Base-by-base conservation (phyloP, 305 asterid genomes). In the Fraxinus ornus region DNA sequence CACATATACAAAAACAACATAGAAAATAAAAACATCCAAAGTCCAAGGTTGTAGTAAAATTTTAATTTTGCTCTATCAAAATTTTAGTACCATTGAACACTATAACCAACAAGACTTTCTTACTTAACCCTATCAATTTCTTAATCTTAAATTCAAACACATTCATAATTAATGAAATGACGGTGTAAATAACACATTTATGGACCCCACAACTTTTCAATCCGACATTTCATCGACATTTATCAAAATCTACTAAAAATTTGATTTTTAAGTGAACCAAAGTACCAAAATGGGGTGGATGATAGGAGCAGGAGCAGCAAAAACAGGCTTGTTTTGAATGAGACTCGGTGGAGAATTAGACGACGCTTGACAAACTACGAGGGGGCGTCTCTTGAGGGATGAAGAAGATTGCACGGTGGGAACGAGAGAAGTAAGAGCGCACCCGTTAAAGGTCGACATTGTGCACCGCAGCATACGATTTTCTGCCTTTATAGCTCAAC, bases 251-350 rank as follows among this genome's bases (percentile, higher is more conserved):
- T 55, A 55, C 24, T n/a, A 55, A 17, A n/a, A 55, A 5, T 1
- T n/a, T 55, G 22, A n/a, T 55, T 55, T 52, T 5, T 5, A n/a
- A 0, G 22, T 5, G 24, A 55, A 55, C 24, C 3, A 55, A 55
- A 55, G 41, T 94, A 94, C 98, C 95, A 90, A 80, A 74, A 82
- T 88, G 8, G 98, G 98, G 91, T 91, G 90, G 89, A 94, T 91
- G 85, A 94, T 81, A 77, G 97, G 97, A 74, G 99, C 89, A 0
- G 98, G 94, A 33, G 98, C 94, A 9, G 98, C 98, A 24, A 96
- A 94, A 37, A 96, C 97, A 13, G 99, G 99, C 93, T 93, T 86
- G 89, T 92, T 88, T 24, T 96, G 88, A 89, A 96, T 96, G 89
- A 96, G 98, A 33, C 75, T 89, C 2, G 97, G 97, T 13, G 91